Percentiles rank a stretch among this genome's conserved stretches.
Evolutionary conservation across 2,329 filamentous ascomycete species (phyloP).

Genomic region (Chaetoscypha palmicola): DNA sequence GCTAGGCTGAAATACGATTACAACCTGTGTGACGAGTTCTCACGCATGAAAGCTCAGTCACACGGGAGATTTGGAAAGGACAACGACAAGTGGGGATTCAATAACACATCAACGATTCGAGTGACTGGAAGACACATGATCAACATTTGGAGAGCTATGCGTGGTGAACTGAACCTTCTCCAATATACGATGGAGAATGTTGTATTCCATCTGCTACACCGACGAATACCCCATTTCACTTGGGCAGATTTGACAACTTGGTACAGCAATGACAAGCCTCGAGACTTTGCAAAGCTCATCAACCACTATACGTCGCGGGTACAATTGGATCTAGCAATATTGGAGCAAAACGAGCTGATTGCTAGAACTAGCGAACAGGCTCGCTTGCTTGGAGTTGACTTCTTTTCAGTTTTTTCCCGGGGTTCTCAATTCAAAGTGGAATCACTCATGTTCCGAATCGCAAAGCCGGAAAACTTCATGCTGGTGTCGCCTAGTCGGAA

Average conservation of each 20-base stretch:
- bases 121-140: slow-evolving; percentile 95
- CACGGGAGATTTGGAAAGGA: slow-evolving; percentile 82
- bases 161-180: slow-evolving; percentile 80
- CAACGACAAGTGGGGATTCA: slow-evolving; percentile 86
- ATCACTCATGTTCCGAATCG: slow-evolving; percentile 96
- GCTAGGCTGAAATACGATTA: slow-evolving; percentile 81
- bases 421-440: slow-evolving; percentile 99
- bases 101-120: slow-evolving; percentile 82
- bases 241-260: slow-evolving; percentile 73
- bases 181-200: slow-evolving; percentile 98
- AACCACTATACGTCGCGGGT: slow-evolving; percentile 72
- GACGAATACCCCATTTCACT: slow-evolving; percentile 80
- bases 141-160: slow-evolving; percentile 96
- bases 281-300: slow-evolving; percentile 67
- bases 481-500: slow-evolving; percentile 83
- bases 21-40: slow-evolving; percentile 85
- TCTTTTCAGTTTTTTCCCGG: slow-evolving; percentile 90
- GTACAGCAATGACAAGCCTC: slow-evolving; percentile 63
- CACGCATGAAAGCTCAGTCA: slow-evolving; percentile 76
- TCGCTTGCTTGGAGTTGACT: slow-evolving; percentile 85
- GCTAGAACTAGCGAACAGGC: slow-evolving; percentile 90
- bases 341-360: slow-evolving; percentile 84
- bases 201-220: slow-evolving; percentile 81
- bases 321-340: slow-evolving; percentile 78
- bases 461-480: slow-evolving; percentile 91